A percentile compares a stretch with the other conserved stretches of the same genome.
Conservation (phyloP, 2,329 filamentous ascomycete species). For the Sporothrix globosa region DNA sequence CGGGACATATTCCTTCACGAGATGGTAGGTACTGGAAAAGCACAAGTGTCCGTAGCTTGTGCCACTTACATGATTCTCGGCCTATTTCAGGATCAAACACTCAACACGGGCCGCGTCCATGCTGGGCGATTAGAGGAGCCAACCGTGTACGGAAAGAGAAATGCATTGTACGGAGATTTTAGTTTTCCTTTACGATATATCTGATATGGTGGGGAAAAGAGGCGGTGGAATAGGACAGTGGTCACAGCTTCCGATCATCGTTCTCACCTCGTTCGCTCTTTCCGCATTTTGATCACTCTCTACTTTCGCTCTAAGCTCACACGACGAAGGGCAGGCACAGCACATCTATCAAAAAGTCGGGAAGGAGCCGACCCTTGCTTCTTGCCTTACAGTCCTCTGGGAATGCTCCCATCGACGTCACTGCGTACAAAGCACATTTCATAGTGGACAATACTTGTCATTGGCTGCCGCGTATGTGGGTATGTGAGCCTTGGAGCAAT, state of each 20-base stretch:
- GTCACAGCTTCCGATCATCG: background rate
- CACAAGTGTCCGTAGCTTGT: background rate
- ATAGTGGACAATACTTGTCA: conserved; percentile 4
- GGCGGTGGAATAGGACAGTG: background rate
- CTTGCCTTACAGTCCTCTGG: background rate
- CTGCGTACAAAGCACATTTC: conserved; percentile 6
- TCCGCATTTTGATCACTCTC: background rate
- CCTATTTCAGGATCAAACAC: conserved; percentile 1
- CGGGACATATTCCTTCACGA: no score
- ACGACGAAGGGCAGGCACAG: background rate
- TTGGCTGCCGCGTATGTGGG: conserved; percentile 5
- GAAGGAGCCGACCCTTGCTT: conserved; percentile 26
- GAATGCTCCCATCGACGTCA: background rate
- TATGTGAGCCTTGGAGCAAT: conserved; percentile 18
- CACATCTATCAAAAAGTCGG: conserved; percentile 4
- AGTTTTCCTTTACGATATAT: background rate
- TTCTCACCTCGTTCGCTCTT: conserved; percentile 13
- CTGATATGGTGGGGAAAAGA: background rate
- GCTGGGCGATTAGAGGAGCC: background rate
- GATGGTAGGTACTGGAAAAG: no score
- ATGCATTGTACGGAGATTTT: background rate
- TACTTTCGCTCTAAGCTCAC: background rate
- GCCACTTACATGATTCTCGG: background rate
- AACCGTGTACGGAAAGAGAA: background rate
- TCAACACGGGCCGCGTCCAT: background rate